Conservation (phyloP, 1,284 basidiomycete species). For the Schizophyllum amplum region DNA sequence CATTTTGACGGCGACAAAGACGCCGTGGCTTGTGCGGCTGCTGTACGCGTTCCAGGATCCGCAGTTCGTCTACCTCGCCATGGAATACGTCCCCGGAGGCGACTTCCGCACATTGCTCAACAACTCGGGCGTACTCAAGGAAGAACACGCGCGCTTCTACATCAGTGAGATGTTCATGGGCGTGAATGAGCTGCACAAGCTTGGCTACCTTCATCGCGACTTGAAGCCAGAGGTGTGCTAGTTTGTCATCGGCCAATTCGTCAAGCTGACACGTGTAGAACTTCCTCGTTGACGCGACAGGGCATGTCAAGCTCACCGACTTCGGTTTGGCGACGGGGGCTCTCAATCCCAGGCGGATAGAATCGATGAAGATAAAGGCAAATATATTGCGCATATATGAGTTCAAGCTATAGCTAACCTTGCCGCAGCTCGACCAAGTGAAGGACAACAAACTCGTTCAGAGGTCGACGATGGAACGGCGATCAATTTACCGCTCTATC, state of each 20-base stretch:
- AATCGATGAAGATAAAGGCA: conserved; percentile 89
- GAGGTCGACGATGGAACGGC: conserved; percentile 90
- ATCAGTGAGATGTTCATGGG: conserved; percentile 94
- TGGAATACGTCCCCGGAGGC: conserved; percentile 97
- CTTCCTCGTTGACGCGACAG: conserved; percentile 91
- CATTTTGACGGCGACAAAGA: conserved; percentile 92
- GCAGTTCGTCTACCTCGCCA: conserved; percentile 86
- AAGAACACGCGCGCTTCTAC: conserved; percentile 92
- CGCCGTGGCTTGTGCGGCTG: conserved; percentile 88
- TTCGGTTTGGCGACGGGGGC: conserved; percentile 97
- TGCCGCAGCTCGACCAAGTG: conserved; percentile 81
- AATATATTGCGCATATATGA: background rate
- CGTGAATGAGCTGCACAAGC: conserved; percentile 87
- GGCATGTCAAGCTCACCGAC: conserved; percentile 98
- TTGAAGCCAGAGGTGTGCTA: conserved; percentile 84
- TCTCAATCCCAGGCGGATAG: conserved; percentile 91
- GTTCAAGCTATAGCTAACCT: conserved; percentile 3
- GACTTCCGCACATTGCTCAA: conserved; percentile 94
- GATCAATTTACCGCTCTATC: conserved; percentile 91
- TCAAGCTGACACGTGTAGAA: conserved; percentile 51
- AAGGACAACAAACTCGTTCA: conserved; percentile 90
- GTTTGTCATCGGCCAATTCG: background rate
- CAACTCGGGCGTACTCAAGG: conserved; percentile 93
- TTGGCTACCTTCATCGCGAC: conserved; percentile 96
- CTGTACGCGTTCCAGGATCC: conserved; percentile 94